Conservation (phyloP, 2,329 filamentous ascomycete species). For the Ciborinia camelliae region DNA sequence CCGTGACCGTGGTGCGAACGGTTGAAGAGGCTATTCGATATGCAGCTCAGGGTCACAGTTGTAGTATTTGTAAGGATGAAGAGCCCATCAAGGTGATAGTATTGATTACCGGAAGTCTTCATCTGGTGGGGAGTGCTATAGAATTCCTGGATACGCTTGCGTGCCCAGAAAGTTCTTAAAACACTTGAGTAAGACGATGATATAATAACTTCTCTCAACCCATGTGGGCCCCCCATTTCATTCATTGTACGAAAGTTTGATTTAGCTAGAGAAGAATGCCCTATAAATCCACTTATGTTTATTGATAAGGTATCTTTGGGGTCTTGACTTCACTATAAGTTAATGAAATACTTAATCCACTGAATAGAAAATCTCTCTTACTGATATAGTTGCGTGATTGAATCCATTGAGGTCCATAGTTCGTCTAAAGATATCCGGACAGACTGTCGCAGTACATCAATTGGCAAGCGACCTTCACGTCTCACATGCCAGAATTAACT, state of each 20-base stretch:
- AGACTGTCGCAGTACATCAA: no score
- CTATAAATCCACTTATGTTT: background rate
- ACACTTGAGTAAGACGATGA: background rate
- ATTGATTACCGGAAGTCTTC: background rate
- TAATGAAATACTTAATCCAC: no score
- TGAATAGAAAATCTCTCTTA: no score
- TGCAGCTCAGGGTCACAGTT: background rate
- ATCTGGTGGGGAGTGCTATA: background rate
- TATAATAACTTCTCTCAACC: background rate
- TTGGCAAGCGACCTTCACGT: conserved; percentile 49
- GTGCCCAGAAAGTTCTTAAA: background rate
- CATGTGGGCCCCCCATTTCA: background rate
- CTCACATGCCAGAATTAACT: conserved; percentile 39
- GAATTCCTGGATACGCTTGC: background rate
- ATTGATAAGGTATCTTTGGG: background rate
- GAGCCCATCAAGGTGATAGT: background rate
- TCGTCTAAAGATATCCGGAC: no score
- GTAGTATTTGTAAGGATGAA: background rate
- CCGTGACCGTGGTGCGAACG: background rate
- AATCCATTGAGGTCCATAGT: no score
- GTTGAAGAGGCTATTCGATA: background rate
- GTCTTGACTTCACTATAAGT: no score
- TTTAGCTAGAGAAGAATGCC: background rate
- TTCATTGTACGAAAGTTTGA: background rate
- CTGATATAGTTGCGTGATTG: no score